phyloP scores from a whole-genome alignment of 257 asterid species.

The Solanum virginianum region DNA sequence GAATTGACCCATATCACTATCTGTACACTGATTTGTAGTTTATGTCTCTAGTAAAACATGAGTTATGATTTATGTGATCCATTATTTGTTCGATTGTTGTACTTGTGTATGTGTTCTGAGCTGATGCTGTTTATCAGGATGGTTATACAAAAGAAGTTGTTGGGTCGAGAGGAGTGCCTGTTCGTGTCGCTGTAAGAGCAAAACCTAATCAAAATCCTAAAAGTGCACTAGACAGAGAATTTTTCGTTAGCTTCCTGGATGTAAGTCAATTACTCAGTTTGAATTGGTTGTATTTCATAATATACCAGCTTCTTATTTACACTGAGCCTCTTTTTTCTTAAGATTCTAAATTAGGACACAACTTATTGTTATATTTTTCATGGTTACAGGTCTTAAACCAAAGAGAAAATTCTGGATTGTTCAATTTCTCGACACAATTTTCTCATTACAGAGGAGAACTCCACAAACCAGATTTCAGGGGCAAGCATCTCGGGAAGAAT shows the following conservation, averaged over 20 bases:
- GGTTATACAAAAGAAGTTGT: constrained; percentile 49
- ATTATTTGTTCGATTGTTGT: no score
- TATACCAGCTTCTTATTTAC: neutral
- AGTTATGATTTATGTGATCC: neutral
- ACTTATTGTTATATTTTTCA: neutral
- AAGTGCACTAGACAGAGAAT: constrained; percentile 42
- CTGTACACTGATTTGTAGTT: neutral
- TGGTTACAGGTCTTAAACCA: constrained; percentile 53
- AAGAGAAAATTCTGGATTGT: constrained; percentile 39
- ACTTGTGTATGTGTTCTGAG: neutral
- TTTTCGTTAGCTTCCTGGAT: constrained; percentile 48
- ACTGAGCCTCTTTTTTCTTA: neutral
- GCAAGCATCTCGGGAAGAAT: constrained; percentile 39
- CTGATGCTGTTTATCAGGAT: constrained; percentile 33
- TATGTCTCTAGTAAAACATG: neutral
- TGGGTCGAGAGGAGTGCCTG: constrained; percentile 39
- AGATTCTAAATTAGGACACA: neutral
- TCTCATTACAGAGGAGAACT: constrained; percentile 37
- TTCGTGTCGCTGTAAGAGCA: constrained; percentile 75
- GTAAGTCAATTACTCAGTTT: constrained; percentile 22
- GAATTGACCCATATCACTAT: neutral
- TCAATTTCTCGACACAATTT: constrained; percentile 54
- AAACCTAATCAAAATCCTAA: constrained; percentile 39
- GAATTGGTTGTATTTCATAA: neutral
- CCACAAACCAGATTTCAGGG: constrained; percentile 39